Conservation (phyloP, 768 basidiomycete species). For the Pleurotus eryngii region DNA sequence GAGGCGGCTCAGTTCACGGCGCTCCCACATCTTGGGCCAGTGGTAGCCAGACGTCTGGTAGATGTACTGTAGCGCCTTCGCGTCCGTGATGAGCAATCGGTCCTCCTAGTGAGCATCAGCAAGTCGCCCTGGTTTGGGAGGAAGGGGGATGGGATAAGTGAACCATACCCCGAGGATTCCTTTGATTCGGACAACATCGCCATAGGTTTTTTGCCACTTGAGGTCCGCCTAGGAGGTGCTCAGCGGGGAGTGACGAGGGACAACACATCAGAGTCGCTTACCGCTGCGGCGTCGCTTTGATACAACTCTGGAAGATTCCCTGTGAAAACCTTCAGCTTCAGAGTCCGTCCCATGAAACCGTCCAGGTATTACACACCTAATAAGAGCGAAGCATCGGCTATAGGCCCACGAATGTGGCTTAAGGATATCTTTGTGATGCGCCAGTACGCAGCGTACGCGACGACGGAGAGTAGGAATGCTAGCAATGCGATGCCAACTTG, state of each 20-base stretch:
- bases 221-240: conserved; percentile 37
- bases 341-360: background rate
- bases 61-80: conserved; percentile 54
- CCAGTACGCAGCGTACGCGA: conserved; percentile 27
- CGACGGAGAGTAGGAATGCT: background rate
- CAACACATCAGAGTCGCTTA: background rate
- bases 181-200: conserved; percentile 48
- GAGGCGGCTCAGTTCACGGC: conserved; percentile 45
- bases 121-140: background rate
- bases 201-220: conserved; percentile 46
- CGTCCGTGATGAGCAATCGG: conserved; percentile 50
- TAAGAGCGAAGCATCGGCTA: conserved; percentile 44
- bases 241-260: conserved; percentile 11
- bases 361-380: conserved; percentile 29
- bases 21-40: conserved; percentile 48
- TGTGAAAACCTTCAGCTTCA: background rate
- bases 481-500: background rate
- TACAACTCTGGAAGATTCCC: conserved; percentile 12
- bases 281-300: conserved; percentile 15
- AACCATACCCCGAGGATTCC: conserved; percentile 44
- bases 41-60: conserved; percentile 53
- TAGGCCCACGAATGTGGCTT: conserved; percentile 46
- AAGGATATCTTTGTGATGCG: conserved; percentile 36
- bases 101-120: conserved; percentile 35
- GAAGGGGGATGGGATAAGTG: background rate